A percentile compares a stretch with the other conserved stretches of the same genome.
Evolutionary conservation across 768 basidiomycete species (phyloP).

Genomic region (Leccinum ochraceum): DNA sequence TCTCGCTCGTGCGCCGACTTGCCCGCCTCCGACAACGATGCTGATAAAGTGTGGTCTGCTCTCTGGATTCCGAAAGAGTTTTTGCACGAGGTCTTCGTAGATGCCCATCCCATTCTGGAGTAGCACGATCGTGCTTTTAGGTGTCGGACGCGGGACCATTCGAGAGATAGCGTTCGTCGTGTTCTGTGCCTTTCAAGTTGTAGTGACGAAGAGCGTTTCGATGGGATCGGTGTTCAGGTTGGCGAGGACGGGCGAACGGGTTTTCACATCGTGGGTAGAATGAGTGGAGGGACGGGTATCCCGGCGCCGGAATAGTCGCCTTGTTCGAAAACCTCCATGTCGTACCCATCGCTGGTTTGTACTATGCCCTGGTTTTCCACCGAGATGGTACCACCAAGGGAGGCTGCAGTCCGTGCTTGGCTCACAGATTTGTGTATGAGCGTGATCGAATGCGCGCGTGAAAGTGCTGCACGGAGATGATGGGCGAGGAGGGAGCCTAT

Average conservation of each 20-base stretch:
- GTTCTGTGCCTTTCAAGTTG: constrained; percentile 61
- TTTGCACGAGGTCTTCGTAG: constrained; percentile 70
- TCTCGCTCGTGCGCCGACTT: constrained; percentile 39
- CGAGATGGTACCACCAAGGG: constrained; percentile 39
- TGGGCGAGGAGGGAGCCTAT: constrained; percentile 82
- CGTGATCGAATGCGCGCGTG: constrained; percentile 53
- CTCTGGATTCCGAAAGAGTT: constrained; percentile 70
- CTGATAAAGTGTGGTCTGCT: constrained; percentile 81
- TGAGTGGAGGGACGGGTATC: constrained; percentile 18
- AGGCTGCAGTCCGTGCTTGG: constrained; percentile 38
- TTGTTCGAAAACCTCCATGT: constrained; percentile 48
- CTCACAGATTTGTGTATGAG: constrained; percentile 63
- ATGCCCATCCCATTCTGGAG: constrained; percentile 95
- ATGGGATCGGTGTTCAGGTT: constrained; percentile 43
- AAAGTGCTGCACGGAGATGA: constrained; percentile 67
- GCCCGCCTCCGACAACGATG: constrained; percentile 40
- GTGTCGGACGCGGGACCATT: constrained; percentile 63
- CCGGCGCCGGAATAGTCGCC: constrained; percentile 25
- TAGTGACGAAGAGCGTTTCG: constrained; percentile 77
- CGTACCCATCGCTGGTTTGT: constrained; percentile 45
- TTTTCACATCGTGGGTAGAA: constrained; percentile 15
- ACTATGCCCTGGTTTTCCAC: constrained; percentile 53
- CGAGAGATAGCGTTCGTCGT: constrained; percentile 57
- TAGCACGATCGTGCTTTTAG: constrained; percentile 82
- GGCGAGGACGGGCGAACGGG: constrained; percentile 13